Base-by-base conservation (phyloP, 2,329 filamentous ascomycete species). In the Trichoderma cornu-damae region DNA sequence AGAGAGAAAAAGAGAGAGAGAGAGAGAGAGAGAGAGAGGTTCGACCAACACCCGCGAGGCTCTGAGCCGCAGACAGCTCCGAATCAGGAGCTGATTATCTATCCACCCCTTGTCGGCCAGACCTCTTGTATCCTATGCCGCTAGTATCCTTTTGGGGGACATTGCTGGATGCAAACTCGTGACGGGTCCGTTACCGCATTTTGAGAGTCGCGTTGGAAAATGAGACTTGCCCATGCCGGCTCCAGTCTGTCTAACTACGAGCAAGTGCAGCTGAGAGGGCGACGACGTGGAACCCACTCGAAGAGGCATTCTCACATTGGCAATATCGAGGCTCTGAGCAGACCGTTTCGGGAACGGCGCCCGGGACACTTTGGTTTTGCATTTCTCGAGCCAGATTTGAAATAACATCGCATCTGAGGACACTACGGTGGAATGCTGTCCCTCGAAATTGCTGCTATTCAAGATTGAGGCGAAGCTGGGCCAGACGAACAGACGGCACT, bases 11-110 rank as follows among this genome's bases (percentile, higher is more conserved):
- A n/a, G n/a, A n/a, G n/a, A n/a, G n/a, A n/a, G n/a, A n/a, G n/a
- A n/a, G n/a, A n/a, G n/a, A n/a, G n/a, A 9, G 37, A 40, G 16
- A 22, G 14, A 9, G n/a, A 5, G 42, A 30, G 42, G 20, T 6
- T 37, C 22, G 30, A 49, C 37, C 20, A 49, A 26, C 14, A 16
- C 12, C n/a, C 34, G 14, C 20, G n/a, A 16, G 37, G 12, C 30
- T 49, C 14, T 49, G 32, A 51, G 48, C 20, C 34, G 34, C 34
- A 28, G n/a, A 22, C 18, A 52, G 49, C 49, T 52, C 49, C 49
- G 49, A 52, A n/a, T 34, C 35, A 52, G 49, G 38, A 34, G 38
- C 37, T 18, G 12, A n/a, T 24, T 40, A 4, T 22, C n/a, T 14
- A n/a, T 24, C 12, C 3, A 20, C 20, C 8, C 26, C 26, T 34